These are phyloP conservation scores for Tulasnella sp. DNA, from an alignment of 768 basidiomycete genomes.

Conservation along the genomic window DNA sequence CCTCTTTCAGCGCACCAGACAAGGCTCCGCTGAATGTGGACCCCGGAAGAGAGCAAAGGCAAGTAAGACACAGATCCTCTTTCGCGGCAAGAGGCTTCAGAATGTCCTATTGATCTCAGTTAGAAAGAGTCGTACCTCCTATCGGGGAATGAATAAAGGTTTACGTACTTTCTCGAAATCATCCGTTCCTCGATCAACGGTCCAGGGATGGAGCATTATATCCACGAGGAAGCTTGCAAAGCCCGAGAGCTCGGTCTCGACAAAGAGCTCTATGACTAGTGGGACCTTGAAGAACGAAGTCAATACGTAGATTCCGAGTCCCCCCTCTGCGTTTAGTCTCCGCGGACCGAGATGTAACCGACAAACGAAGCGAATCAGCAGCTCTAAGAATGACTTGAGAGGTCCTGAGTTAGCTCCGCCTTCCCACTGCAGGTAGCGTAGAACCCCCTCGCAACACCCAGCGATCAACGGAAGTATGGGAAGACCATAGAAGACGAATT, in stretches of 20 bases:
- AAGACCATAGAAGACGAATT: not conserved
- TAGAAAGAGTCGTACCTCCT: too few species aligned
- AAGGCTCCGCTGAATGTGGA: too few species aligned
- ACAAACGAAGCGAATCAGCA: not conserved
- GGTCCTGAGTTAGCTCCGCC: not conserved
- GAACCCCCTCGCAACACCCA: not conserved
- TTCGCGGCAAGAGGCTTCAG: too few species aligned
- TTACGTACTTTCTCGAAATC: too few species aligned
- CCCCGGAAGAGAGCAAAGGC: too few species aligned
- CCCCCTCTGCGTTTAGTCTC: not conserved
- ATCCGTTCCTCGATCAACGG: not conserved
- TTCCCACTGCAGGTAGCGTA: not conserved
- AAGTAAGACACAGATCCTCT: too few species aligned
- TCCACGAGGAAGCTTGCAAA: not conserved
- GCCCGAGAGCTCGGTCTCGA: not conserved
- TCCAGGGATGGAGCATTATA: not conserved
- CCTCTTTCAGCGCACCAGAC: too few species aligned
- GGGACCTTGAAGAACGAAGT: not conserved
- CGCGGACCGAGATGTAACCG: not conserved
- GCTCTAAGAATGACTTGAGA: not conserved
- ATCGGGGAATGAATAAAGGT: too few species aligned
- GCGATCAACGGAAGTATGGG: not conserved
- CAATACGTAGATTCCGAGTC: not conserved
- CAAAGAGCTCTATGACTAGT: not conserved
- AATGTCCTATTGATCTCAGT: too few species aligned